Evolutionary conservation across 2,329 filamentous ascomycete genomes (phyloP).

Genomic region (Xylaria sp.): DNA sequence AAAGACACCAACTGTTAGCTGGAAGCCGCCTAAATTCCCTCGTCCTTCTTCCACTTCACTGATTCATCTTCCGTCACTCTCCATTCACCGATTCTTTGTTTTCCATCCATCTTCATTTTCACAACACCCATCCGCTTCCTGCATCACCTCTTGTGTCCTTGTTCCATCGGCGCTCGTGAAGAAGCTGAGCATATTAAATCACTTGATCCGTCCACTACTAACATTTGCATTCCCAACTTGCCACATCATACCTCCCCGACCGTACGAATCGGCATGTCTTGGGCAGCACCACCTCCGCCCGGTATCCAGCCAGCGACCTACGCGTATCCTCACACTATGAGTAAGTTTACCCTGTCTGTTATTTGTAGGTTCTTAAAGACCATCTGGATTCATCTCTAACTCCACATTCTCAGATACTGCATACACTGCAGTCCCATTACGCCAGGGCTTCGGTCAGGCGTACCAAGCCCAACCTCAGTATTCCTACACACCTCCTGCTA

Average conservation of each 20-base stretch:
- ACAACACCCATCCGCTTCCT: slow-evolving; percentile 4
- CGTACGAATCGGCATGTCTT: slow-evolving; percentile 32
- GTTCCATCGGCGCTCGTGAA: slow-evolving; percentile 2
- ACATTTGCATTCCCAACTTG: neutral
- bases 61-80: slow-evolving; percentile 3
- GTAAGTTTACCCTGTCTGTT: slow-evolving; percentile 13
- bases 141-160: slow-evolving; percentile 6
- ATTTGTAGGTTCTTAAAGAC: neutral
- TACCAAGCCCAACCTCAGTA: slow-evolving; percentile 38
- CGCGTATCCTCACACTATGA: slow-evolving; percentile 30
- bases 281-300: slow-evolving; percentile 34
- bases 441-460: slow-evolving; percentile 41
- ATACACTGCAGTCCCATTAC: slow-evolving; percentile 48
- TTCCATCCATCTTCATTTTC: slow-evolving; percentile 1
- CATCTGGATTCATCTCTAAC: slow-evolving; percentile 32
- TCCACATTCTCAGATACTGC: slow-evolving; percentile 39
- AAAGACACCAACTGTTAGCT: slow-evolving; percentile 3
- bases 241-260: slow-evolving; percentile 2
- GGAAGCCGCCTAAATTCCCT: slow-evolving; percentile 15
- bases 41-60: slow-evolving; percentile 10
- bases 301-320: slow-evolving; percentile 34
- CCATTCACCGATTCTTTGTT: neutral
- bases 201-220: neutral
- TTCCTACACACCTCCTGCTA: slow-evolving; percentile 38
- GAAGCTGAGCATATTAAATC: neutral